Evolutionary conservation across 495 filamentous ascomycete genomes (phyloP).

Genomic region (Aspergillus heteromorphus): DNA sequence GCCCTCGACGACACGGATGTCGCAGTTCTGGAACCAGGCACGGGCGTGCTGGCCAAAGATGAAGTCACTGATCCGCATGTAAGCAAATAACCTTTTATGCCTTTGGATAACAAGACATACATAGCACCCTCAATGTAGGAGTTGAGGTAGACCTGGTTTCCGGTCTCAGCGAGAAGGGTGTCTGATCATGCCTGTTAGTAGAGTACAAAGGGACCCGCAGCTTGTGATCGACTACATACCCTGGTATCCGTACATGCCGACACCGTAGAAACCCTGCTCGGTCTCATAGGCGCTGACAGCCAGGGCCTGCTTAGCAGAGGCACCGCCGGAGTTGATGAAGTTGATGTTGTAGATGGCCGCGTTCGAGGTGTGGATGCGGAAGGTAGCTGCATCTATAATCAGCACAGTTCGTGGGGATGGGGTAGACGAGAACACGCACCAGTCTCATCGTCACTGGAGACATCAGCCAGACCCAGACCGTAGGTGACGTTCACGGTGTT

Average conservation of each 20-base stretch:
- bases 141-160: constrained; percentile 51
- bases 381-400: constrained; percentile 42
- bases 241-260: constrained; percentile 53
- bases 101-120: background rate
- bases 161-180: constrained; percentile 54
- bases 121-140: constrained; percentile 55
- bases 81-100: background rate
- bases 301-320: constrained; percentile 51
- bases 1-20: constrained; percentile 46
- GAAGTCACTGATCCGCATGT: constrained; percentile 43
- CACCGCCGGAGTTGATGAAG: constrained; percentile 49
- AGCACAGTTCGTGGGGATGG: no score
- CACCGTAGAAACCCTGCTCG: constrained; percentile 55
- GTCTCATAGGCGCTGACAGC: constrained; percentile 50
- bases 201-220: no score
- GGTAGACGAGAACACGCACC: constrained; percentile 35
- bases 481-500: constrained; percentile 27
- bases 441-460: background rate
- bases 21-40: constrained; percentile 57
- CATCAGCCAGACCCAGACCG: background rate
- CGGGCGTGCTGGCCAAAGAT: constrained; percentile 59
- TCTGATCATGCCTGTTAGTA: constrained; percentile 24
- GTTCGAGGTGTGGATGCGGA: constrained; percentile 46
- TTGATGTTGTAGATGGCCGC: constrained; percentile 62
- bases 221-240: constrained; percentile 6